phyloP scores from a whole-genome alignment of 208 protist genomes.

The Leishmania lainsoni region DNA sequence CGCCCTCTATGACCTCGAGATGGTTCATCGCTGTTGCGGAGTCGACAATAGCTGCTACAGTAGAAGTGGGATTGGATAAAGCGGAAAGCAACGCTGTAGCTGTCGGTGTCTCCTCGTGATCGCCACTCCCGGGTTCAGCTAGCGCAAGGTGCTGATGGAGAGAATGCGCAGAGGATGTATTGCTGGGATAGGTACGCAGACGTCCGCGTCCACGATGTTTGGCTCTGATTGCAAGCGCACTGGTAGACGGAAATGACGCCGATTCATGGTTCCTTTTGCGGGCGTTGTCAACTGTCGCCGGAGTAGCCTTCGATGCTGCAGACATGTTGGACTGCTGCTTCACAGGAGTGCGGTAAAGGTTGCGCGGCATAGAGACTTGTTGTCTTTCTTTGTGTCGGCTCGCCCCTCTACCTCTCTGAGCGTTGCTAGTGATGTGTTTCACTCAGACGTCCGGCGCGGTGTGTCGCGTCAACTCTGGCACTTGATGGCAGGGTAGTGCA shows the following conservation, averaged over 20 bases:
- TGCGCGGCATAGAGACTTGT: background rate
- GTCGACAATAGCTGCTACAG: background rate
- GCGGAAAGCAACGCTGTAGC: background rate
- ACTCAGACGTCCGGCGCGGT: background rate
- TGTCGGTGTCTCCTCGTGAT: background rate
- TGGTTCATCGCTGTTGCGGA: background rate
- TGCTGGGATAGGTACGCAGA: background rate
- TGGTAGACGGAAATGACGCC: background rate
- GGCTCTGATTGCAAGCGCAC: background rate
- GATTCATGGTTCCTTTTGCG: no score
- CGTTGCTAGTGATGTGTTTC: background rate
- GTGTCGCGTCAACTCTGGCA: background rate
- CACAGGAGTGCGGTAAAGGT: background rate
- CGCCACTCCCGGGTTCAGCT: background rate
- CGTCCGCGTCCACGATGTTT: background rate
- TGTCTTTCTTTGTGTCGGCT: background rate
- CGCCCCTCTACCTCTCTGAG: background rate
- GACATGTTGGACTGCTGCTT: background rate
- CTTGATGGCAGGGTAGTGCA: background rate
- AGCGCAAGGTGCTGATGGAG: background rate
- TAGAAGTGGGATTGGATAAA: background rate
- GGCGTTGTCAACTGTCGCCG: background rate
- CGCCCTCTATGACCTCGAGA: background rate
- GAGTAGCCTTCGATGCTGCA: background rate
- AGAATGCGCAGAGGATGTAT: background rate